phyloP scores from a whole-genome alignment of 805 yeast genomes.

The Wickerhamomyces bovis region DNA sequence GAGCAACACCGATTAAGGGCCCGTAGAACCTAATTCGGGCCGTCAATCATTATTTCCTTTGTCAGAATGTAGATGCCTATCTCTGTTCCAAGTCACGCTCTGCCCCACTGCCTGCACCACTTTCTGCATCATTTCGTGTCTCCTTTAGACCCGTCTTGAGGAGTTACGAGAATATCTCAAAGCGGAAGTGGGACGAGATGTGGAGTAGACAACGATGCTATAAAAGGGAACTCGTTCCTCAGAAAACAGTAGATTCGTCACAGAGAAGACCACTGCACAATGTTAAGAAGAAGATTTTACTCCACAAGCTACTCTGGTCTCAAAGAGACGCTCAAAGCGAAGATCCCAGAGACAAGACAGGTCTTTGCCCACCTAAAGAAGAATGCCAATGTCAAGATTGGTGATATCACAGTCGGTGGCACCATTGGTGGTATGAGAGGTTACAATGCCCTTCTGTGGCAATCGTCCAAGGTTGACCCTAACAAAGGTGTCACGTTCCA shows the following conservation, averaged over 20 bases:
- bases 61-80: too few species aligned
- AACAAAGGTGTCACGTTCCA: slow-evolving; percentile 73
- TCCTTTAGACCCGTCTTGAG: not conserved
- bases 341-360: slow-evolving; percentile 37
- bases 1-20: too few species aligned
- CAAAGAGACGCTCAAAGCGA: not conserved
- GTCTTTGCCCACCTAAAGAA: slow-evolving; percentile 35
- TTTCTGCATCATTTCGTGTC: not conserved
- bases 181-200: not conserved
- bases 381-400: slow-evolving; percentile 32
- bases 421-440: slow-evolving; percentile 78
- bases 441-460: slow-evolving; percentile 70
- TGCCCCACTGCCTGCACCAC: too few species aligned
- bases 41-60: too few species aligned
- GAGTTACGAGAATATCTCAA: not conserved
- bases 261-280: not conserved
- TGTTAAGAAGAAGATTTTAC: not conserved
- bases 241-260: not conserved
- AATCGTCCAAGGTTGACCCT: slow-evolving; percentile 72
- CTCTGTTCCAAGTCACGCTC: not conserved
- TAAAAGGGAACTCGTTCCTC: not conserved
- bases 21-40: too few species aligned
- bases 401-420: slow-evolving; percentile 38
- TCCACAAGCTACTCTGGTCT: not conserved
- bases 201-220: not conserved